Conservation (phyloP, 2,329 filamentous ascomycete genomes). For the Saccharata proteae region DNA sequence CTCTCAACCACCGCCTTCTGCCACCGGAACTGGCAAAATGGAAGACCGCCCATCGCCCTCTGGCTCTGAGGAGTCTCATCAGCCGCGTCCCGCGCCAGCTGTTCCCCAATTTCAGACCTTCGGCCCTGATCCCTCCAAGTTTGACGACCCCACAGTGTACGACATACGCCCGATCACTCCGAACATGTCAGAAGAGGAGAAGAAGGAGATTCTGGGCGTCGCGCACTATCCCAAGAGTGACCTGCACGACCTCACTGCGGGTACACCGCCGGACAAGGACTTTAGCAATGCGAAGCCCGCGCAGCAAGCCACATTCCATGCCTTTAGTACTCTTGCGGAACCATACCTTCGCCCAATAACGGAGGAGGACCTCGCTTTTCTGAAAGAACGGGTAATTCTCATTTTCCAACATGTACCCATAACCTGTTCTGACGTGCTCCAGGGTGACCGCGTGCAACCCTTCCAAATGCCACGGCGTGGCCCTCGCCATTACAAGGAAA, state of each 20-base stretch:
- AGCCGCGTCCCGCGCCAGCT: conserved; percentile 47
- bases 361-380: conserved; percentile 87
- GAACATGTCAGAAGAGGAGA: conserved; percentile 73
- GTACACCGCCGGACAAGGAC: conserved; percentile 83
- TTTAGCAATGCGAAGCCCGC: conserved; percentile 89
- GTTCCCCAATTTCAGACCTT: conserved; percentile 73
- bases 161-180: conserved; percentile 68
- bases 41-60: conserved; percentile 52
- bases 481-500: conserved; percentile 72
- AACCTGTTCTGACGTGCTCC: conserved; percentile 1
- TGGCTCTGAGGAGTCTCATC: conserved; percentile 44
- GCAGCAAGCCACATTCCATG: conserved; percentile 87
- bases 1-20: conserved; percentile 31
- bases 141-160: conserved; percentile 84
- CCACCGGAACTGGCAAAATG: conserved; percentile 44
- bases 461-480: conserved; percentile 81
- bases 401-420: background rate
- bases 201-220: conserved; percentile 79
- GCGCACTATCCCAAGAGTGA: conserved; percentile 70
- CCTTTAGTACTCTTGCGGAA: conserved; percentile 86
- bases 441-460: conserved; percentile 67
- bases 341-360: conserved; percentile 81
- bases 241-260: conserved; percentile 73
- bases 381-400: conserved; percentile 58
- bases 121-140: conserved; percentile 83